Conservation (phyloP, 768 basidiomycete species). For the Mycena latifolia region DNA sequence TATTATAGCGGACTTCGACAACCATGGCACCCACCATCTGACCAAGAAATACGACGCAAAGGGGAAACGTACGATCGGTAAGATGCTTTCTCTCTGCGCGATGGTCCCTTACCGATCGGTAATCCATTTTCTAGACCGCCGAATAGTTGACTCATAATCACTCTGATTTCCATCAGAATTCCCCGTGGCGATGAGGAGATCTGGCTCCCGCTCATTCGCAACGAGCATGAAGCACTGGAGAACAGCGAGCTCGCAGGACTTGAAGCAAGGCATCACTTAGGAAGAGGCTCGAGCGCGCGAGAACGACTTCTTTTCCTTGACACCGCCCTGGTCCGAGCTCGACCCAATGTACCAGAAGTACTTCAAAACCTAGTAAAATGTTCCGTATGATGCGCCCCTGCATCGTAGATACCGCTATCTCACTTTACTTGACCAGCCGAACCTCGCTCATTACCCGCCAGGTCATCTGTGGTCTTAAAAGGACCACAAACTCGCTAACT, state of each 20-base stretch:
- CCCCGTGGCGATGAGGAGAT: conserved; percentile 62
- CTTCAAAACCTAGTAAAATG: conserved; percentile 70
- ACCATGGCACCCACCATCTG: conserved; percentile 79
- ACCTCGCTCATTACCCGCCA: too few species aligned
- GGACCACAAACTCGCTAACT: too few species aligned
- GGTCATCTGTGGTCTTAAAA: too few species aligned
- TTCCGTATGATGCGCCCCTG: too few species aligned
- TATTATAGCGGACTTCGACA: conserved; percentile 79
- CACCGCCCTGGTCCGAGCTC: conserved; percentile 66
- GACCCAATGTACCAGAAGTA: conserved; percentile 64
- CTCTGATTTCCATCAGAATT: conserved; percentile 46
- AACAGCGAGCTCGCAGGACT: conserved; percentile 63
- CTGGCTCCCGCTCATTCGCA: conserved; percentile 71
- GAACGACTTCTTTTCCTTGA: conserved; percentile 65
- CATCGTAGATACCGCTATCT: too few species aligned
- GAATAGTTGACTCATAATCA: too few species aligned
- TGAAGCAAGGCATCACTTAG: conserved; percentile 69
- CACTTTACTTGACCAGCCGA: too few species aligned
- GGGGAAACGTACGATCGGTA: conserved; percentile 80
- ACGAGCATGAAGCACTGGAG: conserved; percentile 62
- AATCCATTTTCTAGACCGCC: too few species aligned
- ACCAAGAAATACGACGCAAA: conserved; percentile 71
- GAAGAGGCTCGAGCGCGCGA: conserved; percentile 70
- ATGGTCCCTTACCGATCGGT: conserved; percentile 67
- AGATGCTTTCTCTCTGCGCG: conserved; percentile 22